Percentiles rank a stretch among this genome's conserved stretches.
Evolutionary conservation across 108 stramenopile genomes (phyloP).

Genomic region (Thalassiosira profunda): DNA sequence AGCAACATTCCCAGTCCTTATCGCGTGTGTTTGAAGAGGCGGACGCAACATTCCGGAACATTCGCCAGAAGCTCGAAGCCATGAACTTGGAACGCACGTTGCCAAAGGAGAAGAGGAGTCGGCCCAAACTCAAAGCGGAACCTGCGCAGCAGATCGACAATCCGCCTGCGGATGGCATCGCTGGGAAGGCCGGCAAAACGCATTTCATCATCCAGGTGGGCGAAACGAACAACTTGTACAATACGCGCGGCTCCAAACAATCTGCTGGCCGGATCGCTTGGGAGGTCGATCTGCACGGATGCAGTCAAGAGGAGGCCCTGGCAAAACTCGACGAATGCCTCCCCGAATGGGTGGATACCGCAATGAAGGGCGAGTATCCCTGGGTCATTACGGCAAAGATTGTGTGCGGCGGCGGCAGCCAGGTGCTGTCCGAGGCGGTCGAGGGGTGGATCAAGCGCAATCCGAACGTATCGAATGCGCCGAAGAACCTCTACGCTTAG

Average conservation of each 20-base stretch:
- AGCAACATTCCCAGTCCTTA: too few species aligned
- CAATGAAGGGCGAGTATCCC: conserved; percentile 21
- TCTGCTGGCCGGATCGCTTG: neutral
- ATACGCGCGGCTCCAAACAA: neutral
- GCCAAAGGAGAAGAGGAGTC: too few species aligned
- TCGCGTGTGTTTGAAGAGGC: too few species aligned
- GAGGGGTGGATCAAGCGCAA: conserved; percentile 22
- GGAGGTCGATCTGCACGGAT: conserved; percentile 19
- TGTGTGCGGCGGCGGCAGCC: conserved; percentile 22
- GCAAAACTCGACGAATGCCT: conserved; percentile 1
- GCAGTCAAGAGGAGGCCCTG: conserved; percentile 3
- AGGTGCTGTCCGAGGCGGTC: conserved; percentile 20
- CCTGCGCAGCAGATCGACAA: too few species aligned
- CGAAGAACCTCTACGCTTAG: too few species aligned
- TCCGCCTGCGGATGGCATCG: too few species aligned
- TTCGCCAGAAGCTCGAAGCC: too few species aligned
- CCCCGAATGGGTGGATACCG: conserved; percentile 6
- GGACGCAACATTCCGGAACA: too few species aligned
- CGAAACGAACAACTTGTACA: conserved; percentile 14
- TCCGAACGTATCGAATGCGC: conserved; percentile 16
- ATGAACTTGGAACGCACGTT: too few species aligned
- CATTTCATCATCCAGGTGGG: conserved; percentile 12
- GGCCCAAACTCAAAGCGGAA: too few species aligned
- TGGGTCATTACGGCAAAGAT: conserved; percentile 16
- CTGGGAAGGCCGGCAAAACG: conserved; percentile 21